Base-by-base conservation (phyloP, 305 asterid species). In the Coffea humblotiana region DNA sequence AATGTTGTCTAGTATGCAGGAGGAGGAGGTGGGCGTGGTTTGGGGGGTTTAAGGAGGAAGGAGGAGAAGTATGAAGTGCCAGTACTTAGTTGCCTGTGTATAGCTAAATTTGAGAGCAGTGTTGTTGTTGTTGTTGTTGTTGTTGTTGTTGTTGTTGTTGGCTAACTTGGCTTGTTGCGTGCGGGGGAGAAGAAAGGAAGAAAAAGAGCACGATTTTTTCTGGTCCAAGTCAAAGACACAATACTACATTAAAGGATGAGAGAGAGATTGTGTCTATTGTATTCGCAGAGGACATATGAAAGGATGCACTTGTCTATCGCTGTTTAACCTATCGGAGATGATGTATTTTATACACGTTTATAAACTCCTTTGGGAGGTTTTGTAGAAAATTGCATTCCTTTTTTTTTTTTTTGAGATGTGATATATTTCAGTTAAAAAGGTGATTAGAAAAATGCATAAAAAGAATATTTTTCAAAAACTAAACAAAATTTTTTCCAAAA, bases 171-270 rank as follows among this genome's bases (percentile, higher is more conserved):
- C 32, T 0, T 4, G 58, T 3, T 4, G 54, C 0, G 32, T 8
- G 52, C 8, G 2, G 51, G 82, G 86, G 66, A 83, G 88, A 84
- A 64, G 19, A 40, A 27, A 9, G 43, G 54, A 49, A 21, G 37
- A 19, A 45, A 2, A 3, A 0, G 21, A 27, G 9, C 40, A 63
- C 77, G 86, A 72, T 2, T 74, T 63, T 32, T 75, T 40, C 43
- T 40, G 6, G 43, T 40, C 43, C 85, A 80, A 91, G 93, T 91
- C 92, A 90, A 90, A 91, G 96, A 92, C 14, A 9, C 54, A 49
- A 49, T 12, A 9, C 54, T 49, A 67, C 87, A 86, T 84, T 85
- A 60, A 82, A 81, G 63, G 66, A 78, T 71, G 87, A 79, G 84
- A 67, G 85, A 81, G 90, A 87, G 27, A 79, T 5, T 40, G 43